A percentile compares a stretch with the other conserved stretches of the same genome.
Conservation (phyloP, 2,329 filamentous ascomycete species). For the Aschersonia sp. region DNA sequence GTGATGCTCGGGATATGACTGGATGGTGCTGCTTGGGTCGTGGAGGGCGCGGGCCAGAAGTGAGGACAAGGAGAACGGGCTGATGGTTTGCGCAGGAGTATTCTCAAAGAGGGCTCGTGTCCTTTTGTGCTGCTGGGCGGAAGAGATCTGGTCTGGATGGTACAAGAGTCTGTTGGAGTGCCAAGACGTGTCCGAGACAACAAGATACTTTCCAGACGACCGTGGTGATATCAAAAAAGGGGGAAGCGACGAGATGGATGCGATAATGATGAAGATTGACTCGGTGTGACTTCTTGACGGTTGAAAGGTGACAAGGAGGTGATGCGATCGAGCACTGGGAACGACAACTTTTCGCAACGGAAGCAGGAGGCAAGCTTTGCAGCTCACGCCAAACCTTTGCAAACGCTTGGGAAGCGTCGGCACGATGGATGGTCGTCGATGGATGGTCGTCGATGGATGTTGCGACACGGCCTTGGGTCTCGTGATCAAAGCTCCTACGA, state of each 20-base stretch:
- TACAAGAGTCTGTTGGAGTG: no score
- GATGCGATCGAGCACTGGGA: neutral
- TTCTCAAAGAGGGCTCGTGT: neutral
- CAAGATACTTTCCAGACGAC: neutral
- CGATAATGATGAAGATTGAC: neutral
- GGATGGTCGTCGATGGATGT: no score
- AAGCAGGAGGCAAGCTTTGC: neutral
- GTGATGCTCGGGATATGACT: slow-evolving; percentile 24
- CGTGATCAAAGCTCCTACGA: no score
- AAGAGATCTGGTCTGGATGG: no score
- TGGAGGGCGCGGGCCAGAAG: neutral
- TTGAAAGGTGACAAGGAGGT: neutral
- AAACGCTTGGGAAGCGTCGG: neutral
- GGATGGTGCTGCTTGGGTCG: neutral
- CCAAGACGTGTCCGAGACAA: no score
- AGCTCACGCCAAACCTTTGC: neutral
- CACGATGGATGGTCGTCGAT: no score
- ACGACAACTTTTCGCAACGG: neutral
- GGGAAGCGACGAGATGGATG: neutral
- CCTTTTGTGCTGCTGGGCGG: no score
- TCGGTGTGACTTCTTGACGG: neutral
- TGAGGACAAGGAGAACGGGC: neutral
- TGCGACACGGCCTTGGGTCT: no score
- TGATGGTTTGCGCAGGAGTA: neutral
- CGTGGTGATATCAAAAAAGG: neutral